Evolutionary conservation across 2,329 filamentous ascomycete genomes (phyloP).

Genomic region (Exophiala aquamarina): DNA sequence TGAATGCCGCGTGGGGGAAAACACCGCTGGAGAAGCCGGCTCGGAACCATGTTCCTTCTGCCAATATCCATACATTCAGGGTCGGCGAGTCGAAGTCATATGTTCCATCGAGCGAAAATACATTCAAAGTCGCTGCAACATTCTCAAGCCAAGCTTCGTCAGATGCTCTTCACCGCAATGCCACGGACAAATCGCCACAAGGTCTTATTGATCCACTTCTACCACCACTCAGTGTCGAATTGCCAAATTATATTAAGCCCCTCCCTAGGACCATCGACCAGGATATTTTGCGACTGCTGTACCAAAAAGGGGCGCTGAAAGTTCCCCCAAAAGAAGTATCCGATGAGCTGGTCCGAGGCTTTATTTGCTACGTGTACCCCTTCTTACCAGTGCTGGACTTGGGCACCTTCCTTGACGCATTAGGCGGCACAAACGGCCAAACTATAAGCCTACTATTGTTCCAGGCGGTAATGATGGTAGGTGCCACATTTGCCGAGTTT

Average conservation of each 20-base stretch:
- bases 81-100: not conserved
- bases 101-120: not conserved
- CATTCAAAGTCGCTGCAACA: not conserved
- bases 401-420: not conserved
- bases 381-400: constrained; percentile 10
- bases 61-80: constrained; percentile 5
- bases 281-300: constrained; percentile 2
- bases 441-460: constrained; percentile 78
- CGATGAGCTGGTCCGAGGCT: constrained; percentile 5
- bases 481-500: constrained; percentile 81
- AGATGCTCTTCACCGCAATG: not conserved
- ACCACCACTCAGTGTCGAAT: not conserved
- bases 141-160: not conserved
- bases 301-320: constrained; percentile 1
- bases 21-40: not conserved
- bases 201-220: not conserved
- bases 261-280: constrained; percentile 6
- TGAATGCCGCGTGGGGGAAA: not conserved
- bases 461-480: constrained; percentile 92
- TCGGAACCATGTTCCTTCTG: not conserved
- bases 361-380: constrained; percentile 13
- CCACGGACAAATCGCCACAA: not conserved
- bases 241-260: constrained; percentile 4
- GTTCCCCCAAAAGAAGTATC: not conserved
- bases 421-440: constrained; percentile 2